These are phyloP conservation scores for Fusarium anthophilum DNA, from an alignment of 2,329 filamentous ascomycete genomes.

Conservation along the genomic window DNA sequence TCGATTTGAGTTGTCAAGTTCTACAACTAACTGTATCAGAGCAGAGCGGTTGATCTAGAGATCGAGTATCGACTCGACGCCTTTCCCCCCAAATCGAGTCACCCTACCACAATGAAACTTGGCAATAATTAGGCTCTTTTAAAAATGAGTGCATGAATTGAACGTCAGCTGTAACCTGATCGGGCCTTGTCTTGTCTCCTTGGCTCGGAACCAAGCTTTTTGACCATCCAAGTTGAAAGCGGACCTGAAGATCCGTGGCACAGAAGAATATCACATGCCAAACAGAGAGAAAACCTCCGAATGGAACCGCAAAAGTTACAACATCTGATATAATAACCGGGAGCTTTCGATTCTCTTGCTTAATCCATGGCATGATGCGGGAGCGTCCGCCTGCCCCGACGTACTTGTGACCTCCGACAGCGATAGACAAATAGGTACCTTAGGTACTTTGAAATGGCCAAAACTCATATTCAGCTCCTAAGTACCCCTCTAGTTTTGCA, in stretches of 20 bases:
- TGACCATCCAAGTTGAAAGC: constrained; percentile 19
- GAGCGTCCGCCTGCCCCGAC: constrained; percentile 16
- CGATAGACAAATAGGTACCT: not conserved
- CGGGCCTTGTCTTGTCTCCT: constrained; percentile 1
- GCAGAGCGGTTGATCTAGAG: not conserved
- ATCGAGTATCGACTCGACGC: not conserved
- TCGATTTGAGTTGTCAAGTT: not conserved
- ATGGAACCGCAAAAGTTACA: constrained; percentile 2
- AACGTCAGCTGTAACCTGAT: constrained; percentile 5
- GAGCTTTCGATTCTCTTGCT: constrained; percentile 7
- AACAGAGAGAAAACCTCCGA: not conserved
- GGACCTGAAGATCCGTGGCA: constrained; percentile 31
- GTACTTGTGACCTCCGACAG: constrained; percentile 1
- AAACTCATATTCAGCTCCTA: not conserved
- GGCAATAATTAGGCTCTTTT: not conserved
- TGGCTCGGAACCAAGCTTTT: constrained; percentile 15
- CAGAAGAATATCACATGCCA: not conserved
- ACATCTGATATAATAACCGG: not conserved
- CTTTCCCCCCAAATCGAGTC: not conserved
- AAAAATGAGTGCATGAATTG: not conserved
- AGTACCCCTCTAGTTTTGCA: constrained; percentile 19
- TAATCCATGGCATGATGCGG: constrained; percentile 13
- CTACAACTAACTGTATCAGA: not conserved
- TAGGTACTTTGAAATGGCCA: not conserved
- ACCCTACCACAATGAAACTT: not conserved